A percentile compares a stretch with the other conserved stretches of the same genome.
phyloP scores from a whole-genome alignment of 2,329 filamentous ascomycete species.

The Xylaria sp. region DNA sequence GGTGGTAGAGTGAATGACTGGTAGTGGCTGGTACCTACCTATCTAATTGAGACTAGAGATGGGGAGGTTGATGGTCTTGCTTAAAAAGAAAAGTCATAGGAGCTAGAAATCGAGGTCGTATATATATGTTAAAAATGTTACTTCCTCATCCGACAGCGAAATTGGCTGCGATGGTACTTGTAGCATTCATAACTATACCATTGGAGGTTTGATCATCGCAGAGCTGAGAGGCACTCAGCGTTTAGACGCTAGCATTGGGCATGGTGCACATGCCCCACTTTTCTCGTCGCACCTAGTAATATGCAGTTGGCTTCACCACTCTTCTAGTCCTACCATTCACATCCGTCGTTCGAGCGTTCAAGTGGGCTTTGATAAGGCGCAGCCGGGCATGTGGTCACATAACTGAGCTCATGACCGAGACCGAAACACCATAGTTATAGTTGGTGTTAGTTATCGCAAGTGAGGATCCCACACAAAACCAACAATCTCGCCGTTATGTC shows the following conservation, averaged over 20 bases:
- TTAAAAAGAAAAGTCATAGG: conserved; percentile 28
- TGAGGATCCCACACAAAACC: too few relatives aligned
- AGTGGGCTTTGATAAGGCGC: too few relatives aligned
- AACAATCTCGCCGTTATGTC: too few relatives aligned
- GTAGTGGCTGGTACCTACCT: conserved; percentile 28
- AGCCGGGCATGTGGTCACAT: too few relatives aligned
- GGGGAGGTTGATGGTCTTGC: conserved; percentile 26
- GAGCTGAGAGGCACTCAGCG: conserved; percentile 20
- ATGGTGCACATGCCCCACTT: too few relatives aligned
- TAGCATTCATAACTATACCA: conserved; percentile 27
- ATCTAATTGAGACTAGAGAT: conserved; percentile 27
- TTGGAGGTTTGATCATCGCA: conserved; percentile 26
- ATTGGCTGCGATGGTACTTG: conserved; percentile 29
- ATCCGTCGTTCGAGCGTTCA: too few relatives aligned
- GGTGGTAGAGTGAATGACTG: conserved; percentile 25
- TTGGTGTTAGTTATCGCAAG: too few relatives aligned
- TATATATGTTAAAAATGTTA: conserved; percentile 29
- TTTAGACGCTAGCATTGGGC: conserved; percentile 9
- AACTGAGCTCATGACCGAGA: too few relatives aligned
- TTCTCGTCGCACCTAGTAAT: too few relatives aligned
- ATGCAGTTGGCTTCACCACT: too few relatives aligned
- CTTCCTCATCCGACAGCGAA: conserved; percentile 26
- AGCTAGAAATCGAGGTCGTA: conserved; percentile 24
- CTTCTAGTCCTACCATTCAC: too few relatives aligned
- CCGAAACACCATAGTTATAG: too few relatives aligned